Evolutionary conservation across 306 rosid species (phyloP).

Genomic region (Alnus glutinosa): DNA sequence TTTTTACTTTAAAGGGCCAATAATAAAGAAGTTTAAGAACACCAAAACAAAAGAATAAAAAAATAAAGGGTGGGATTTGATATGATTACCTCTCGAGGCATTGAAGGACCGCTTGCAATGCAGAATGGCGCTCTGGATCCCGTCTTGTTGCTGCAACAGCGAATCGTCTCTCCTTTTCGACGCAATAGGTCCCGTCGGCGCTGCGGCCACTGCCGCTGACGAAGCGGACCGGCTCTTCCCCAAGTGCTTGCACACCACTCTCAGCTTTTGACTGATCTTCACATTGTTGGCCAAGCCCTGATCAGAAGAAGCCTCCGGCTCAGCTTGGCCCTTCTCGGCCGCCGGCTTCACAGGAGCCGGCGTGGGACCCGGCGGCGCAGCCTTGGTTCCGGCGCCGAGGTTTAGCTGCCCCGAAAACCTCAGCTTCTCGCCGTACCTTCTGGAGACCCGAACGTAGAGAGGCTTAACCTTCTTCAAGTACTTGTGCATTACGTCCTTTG

Average conservation of each 20-base stretch:
- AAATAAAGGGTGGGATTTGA: not conserved
- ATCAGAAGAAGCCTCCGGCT: constrained; percentile 23
- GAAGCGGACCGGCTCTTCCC: constrained; percentile 98
- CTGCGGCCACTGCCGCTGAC: constrained; percentile 75
- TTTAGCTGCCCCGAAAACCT: constrained; percentile 54
- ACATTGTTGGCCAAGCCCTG: constrained; percentile 17
- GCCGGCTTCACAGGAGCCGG: constrained; percentile 1
- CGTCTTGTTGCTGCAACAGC: constrained; percentile 89
- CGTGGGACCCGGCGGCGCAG: not conserved
- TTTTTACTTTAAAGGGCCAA: too few relatives aligned
- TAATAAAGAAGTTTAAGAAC: too few relatives aligned
- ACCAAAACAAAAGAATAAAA: too few relatives aligned
- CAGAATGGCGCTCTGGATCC: constrained; percentile 92
- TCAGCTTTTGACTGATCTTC: constrained; percentile 46
- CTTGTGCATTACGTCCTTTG: constrained; percentile 84
- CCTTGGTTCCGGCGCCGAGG: constrained; percentile 24
- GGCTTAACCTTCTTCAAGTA: constrained; percentile 90
- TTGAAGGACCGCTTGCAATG: constrained; percentile 97
- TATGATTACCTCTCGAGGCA: constrained; percentile 63
- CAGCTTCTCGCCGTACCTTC: constrained; percentile 65
- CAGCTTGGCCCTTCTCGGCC: constrained; percentile 38
- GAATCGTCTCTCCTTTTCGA: constrained; percentile 83
- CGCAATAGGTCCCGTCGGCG: constrained; percentile 43
- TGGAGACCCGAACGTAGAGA: constrained; percentile 75
- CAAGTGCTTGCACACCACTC: constrained; percentile 84